A percentile compares a stretch with the other conserved stretches of the same genome.
Conservation (phyloP, 164 flowering plant genomes). For the Vitis rupestris region DNA sequence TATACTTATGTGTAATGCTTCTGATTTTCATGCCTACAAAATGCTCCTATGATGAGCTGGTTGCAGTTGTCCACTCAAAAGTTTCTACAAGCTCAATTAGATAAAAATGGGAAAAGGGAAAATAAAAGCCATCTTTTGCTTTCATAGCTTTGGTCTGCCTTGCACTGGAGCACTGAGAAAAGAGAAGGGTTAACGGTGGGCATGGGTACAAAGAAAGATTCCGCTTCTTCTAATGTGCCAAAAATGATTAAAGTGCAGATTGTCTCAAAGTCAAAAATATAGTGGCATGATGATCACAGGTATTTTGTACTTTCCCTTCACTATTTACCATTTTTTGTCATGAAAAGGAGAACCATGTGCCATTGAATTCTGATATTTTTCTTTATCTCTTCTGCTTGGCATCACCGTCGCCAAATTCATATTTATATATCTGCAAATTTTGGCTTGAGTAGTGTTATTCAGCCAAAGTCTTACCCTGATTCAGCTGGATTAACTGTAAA, state of each 20-base stretch:
- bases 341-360: background rate
- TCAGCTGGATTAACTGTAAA: no score
- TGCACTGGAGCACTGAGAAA: constrained; percentile 9
- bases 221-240: constrained; percentile 1
- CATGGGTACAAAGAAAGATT: constrained; percentile 15
- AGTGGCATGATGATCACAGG: constrained; percentile 10
- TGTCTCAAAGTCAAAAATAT: constrained; percentile 13
- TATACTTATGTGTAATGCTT: background rate
- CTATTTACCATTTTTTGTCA: background rate
- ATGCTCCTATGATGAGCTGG: constrained; percentile 16
- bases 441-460: no score
- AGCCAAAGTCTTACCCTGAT: no score
- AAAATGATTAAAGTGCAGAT: constrained; percentile 11
- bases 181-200: background rate
- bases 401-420: no score
- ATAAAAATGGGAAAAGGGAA: background rate
- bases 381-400: no score
- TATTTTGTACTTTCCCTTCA: background rate
- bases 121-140: constrained; percentile 15
- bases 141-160: constrained; percentile 16
- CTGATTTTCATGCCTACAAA: constrained; percentile 13
- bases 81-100: constrained; percentile 6
- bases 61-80: constrained; percentile 20
- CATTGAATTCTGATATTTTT: background rate
- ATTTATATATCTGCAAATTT: no score